Percentiles rank a stretch among this genome's conserved stretches.
These are phyloP conservation scores for Conringia planisiliqua DNA, from an alignment of 345 rosid species.

Conservation along the genomic window DNA sequence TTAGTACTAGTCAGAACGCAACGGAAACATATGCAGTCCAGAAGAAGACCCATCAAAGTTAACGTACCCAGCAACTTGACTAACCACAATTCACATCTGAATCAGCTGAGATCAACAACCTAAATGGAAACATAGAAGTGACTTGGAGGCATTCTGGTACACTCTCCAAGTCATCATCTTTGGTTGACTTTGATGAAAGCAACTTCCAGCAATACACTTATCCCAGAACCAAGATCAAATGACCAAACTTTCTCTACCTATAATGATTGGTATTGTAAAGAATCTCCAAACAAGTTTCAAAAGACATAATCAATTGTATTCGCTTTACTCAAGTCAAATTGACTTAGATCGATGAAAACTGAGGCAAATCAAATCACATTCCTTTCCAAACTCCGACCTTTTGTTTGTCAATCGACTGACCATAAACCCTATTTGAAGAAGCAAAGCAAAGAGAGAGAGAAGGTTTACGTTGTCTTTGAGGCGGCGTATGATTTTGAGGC, in stretches of 20 bases:
- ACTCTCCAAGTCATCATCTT: background rate
- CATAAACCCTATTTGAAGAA: conserved; percentile 11
- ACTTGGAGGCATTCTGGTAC: background rate
- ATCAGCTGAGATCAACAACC: background rate
- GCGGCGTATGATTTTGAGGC: conserved; percentile 78
- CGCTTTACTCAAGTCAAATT: background rate
- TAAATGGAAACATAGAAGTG: background rate
- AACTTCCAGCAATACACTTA: background rate
- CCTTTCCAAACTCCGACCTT: background rate
- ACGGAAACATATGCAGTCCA: background rate
- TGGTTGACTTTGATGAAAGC: background rate
- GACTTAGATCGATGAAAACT: background rate
- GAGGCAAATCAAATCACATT: background rate
- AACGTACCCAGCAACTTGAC: background rate
- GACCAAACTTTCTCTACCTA: background rate
- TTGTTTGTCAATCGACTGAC: background rate
- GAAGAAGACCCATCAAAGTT: background rate
- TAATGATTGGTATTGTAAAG: background rate
- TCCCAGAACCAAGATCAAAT: background rate
- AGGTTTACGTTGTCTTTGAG: conserved; percentile 65
- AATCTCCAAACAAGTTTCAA: background rate
- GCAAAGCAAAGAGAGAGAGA: background rate
- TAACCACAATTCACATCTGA: background rate
- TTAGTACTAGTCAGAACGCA: background rate
- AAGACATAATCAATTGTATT: background rate